These are phyloP conservation scores for Kockiozyma suomiensis DNA, from an alignment of 805 yeast genomes.

Conservation along the genomic window DNA sequence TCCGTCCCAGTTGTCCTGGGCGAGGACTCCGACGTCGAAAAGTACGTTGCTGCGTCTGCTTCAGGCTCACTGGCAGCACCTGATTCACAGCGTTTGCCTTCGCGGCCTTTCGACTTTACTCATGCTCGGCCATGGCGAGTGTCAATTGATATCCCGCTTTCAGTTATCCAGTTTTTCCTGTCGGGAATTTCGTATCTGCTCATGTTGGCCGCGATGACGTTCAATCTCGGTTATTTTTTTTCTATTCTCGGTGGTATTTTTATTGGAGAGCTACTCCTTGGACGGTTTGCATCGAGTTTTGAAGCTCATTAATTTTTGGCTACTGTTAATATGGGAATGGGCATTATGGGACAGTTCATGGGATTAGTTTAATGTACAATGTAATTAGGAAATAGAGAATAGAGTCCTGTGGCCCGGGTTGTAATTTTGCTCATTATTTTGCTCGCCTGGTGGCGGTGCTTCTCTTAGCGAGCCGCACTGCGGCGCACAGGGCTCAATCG, in stretches of 20 bases:
- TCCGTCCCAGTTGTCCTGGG: not conserved
- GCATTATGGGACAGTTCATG: not conserved
- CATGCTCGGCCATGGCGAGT: slow-evolving; percentile 34
- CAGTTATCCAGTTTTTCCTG: slow-evolving; percentile 30
- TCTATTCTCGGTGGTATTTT: slow-evolving; percentile 39
- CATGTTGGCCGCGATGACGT: slow-evolving; percentile 41
- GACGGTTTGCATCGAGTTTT: slow-evolving; percentile 33
- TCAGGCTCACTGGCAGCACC: not conserved
- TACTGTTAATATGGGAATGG: not conserved
- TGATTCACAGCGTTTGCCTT: not conserved
- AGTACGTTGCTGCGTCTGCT: not conserved
- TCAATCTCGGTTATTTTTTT: slow-evolving; percentile 39
- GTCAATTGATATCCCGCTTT: slow-evolving; percentile 34
- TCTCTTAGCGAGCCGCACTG: not conserved
- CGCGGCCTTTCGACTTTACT: slow-evolving; percentile 11
- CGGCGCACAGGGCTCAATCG: too few relatives aligned
- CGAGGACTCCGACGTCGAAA: slow-evolving; percentile 14
- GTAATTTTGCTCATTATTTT: slow-evolving; percentile 12
- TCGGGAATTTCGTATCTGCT: slow-evolving; percentile 35
- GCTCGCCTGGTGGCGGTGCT: slow-evolving; percentile 9
- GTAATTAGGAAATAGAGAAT: too few relatives aligned
- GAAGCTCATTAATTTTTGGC: slow-evolving; percentile 2
- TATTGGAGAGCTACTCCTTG: slow-evolving; percentile 39
- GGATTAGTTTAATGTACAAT: too few relatives aligned
- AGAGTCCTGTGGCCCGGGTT: too few relatives aligned